A percentile compares a stretch with the other conserved stretches of the same genome.
These are phyloP conservation scores for Primulina tabacum DNA, from an alignment of 257 asterid species.

Conservation along the genomic window DNA sequence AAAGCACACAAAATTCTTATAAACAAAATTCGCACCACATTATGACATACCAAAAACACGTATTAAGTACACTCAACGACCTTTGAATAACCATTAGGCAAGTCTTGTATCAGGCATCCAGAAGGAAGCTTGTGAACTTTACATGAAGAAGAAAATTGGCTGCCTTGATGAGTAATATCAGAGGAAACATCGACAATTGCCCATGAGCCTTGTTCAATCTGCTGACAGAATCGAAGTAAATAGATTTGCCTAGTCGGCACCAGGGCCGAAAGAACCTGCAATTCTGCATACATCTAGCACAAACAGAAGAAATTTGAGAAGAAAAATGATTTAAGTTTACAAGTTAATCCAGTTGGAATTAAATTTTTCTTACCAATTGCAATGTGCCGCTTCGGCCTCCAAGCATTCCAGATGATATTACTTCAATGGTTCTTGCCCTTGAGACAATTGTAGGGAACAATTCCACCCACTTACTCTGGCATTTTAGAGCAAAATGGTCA, in stretches of 20 bases:
- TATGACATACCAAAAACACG: background rate
- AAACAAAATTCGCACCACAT: background rate
- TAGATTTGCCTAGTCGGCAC: constrained; percentile 68
- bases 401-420: constrained; percentile 64
- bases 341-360: background rate
- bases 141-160: constrained; percentile 48
- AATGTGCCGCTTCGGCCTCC: constrained; percentile 67
- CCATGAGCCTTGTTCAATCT: constrained; percentile 84
- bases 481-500: background rate
- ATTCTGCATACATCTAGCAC: constrained; percentile 79
- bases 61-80: constrained; percentile 26
- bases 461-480: constrained; percentile 78
- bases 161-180: constrained; percentile 61
- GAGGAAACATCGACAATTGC: constrained; percentile 82
- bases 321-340: constrained; percentile 1
- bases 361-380: constrained; percentile 62
- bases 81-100: constrained; percentile 99
- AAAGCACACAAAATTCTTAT: background rate
- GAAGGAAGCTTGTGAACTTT: constrained; percentile 76
- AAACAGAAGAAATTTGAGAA: background rate
- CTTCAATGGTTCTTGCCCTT: constrained; percentile 74
- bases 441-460: constrained; percentile 82
- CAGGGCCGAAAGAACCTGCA: constrained; percentile 81
- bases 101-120: constrained; percentile 89
- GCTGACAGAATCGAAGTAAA: constrained; percentile 77